These are phyloP conservation scores for Phaeodactylum tricornutum DNA, from an alignment of 108 stramenopile genomes.

Conservation along the genomic window DNA sequence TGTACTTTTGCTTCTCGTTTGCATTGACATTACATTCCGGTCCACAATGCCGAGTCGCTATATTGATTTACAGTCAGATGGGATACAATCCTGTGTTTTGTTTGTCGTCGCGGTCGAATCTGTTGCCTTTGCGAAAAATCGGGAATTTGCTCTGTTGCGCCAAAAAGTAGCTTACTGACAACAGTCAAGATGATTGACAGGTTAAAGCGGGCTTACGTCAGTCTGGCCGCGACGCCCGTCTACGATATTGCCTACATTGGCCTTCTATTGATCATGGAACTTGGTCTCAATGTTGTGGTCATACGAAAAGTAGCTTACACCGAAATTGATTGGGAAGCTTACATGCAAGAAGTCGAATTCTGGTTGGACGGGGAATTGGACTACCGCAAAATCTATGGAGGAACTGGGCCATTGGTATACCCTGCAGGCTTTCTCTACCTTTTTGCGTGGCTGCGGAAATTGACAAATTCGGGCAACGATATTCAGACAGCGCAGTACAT, in stretches of 20 bases:
- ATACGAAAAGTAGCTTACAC: constrained; percentile 81
- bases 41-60: no score
- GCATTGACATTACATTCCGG: no score
- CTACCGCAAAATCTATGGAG: constrained; percentile 83
- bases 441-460: constrained; percentile 55
- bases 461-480: constrained; percentile 42
- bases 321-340: constrained; percentile 97
- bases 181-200: no score
- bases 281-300: constrained; percentile 51
- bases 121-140: no score
- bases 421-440: constrained; percentile 95
- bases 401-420: constrained; percentile 95
- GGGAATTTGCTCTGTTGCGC: no score
- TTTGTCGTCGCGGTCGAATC: no score
- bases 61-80: no score
- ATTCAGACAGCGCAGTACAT: constrained; percentile 73
- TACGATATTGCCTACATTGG: neutral
- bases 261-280: constrained; percentile 22
- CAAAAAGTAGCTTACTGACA: no score
- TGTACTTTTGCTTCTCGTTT: no score
- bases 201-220: no score
- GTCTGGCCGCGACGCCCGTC: no score
- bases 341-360: constrained; percentile 93
- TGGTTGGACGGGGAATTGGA: constrained; percentile 74
- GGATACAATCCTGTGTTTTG: no score